Base-by-base conservation (phyloP, 495 filamentous ascomycete species). In the Choiromyces venosus region DNA sequence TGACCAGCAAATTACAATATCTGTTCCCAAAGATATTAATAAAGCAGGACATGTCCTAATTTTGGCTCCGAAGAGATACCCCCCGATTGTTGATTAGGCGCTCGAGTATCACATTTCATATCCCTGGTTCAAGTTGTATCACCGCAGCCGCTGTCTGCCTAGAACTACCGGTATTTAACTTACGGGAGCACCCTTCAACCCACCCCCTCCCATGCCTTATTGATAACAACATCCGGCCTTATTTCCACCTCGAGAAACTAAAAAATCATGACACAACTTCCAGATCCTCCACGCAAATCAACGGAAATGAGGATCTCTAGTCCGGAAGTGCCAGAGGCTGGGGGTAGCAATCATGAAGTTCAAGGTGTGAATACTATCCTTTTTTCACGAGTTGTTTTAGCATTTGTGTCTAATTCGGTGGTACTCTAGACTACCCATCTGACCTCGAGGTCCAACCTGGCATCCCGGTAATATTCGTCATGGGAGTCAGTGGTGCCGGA, bases 401-500 rank as follows among this genome's bases (percentile, higher is more conserved):
- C 19, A 46, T 19, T 8, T 21, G 5, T n/a, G 19, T 46, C 42
- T 46, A n/a, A 46, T 21, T 2, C 5, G n/a, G 46, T 25, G 21
- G 44, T 25, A 0, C 42, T n/a, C n/a, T n/a, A n/a, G n/a, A n/a
- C n/a, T n/a, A n/a, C n/a, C n/a, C n/a, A n/a, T n/a, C n/a, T n/a
- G n/a, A n/a, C n/a, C n/a, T n/a, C n/a, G n/a, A n/a, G 9, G 25
- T 14, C 4, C 52, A 29, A 61, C 52, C 52, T 29, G 12, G 52
- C 25, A 61, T 61, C 52, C 52, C 67, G 52, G 36, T 44, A 1
- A 67, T 65, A 37, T 42, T 74, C 19, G 39, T 75, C 25, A 74
- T 71, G 65, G 72, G 75, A 38, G 69, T 70, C 39, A 73, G 72
- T 4, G 71, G 73, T 1, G 70, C 65, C 19, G 75, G 75, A 14